These are phyloP conservation scores for Drechslerella stenobrocha DNA, from an alignment of 2,329 filamentous ascomycete genomes.

Conservation along the genomic window DNA sequence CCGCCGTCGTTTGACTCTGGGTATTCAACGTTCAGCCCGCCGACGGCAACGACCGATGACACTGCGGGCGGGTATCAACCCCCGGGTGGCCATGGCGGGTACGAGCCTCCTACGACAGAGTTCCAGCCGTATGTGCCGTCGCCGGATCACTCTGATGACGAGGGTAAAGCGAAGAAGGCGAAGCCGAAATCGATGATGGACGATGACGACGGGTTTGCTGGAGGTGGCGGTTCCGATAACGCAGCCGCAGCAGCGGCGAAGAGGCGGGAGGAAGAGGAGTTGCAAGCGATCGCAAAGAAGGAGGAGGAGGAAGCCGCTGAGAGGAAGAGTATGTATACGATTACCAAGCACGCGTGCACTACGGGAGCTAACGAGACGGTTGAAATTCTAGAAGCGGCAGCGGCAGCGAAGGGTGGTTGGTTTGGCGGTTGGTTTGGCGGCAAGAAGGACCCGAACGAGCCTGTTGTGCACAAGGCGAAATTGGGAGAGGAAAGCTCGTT, in stretches of 20 bases:
- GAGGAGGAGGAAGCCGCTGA: conserved; percentile 57
- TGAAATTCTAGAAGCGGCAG: conserved; percentile 15
- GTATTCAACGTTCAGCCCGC: conserved; percentile 17
- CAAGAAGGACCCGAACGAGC: conserved; percentile 66
- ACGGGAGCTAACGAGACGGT: conserved; percentile 57
- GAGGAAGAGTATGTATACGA: conserved; percentile 61
- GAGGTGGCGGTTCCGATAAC: neutral
- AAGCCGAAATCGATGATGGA: conserved; percentile 76
- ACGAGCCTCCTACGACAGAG: conserved; percentile 60
- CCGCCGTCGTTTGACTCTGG: conserved; percentile 28
- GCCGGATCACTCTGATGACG: conserved; percentile 60
- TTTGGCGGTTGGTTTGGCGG: conserved; percentile 81
- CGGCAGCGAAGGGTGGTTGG: conserved; percentile 66
- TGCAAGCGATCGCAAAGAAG: conserved; percentile 79
- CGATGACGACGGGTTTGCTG: conserved; percentile 67
- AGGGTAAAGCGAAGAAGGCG: conserved; percentile 62
- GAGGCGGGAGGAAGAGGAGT: conserved; percentile 72
- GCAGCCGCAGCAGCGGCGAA: conserved; percentile 59
- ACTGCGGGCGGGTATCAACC: conserved; percentile 55
- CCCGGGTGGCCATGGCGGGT: conserved; percentile 54
- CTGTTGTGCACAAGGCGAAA: conserved; percentile 76
- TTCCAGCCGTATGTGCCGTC: conserved; percentile 59
- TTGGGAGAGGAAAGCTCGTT: conserved; percentile 91
- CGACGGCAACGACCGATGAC: conserved; percentile 7
- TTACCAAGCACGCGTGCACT: no score